phyloP scores from a whole-genome alignment of 1,139 yeast genomes.

The Hanseniaspora sp. region DNA sequence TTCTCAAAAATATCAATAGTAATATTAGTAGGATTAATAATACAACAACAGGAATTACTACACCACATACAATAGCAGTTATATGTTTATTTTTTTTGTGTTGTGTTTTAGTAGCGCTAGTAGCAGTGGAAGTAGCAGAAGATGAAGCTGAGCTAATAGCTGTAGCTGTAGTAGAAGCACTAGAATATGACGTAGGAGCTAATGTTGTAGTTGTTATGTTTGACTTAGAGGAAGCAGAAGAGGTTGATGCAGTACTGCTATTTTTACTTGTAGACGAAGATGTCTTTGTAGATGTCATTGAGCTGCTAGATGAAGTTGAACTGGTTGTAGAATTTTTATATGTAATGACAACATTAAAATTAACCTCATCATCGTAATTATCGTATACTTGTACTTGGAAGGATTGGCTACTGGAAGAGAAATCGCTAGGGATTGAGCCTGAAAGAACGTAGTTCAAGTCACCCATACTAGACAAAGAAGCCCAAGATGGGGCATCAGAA shows the following conservation, averaged over 20 bases:
- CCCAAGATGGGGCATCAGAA: slow-evolving; percentile 50
- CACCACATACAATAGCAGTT: slow-evolving; percentile 79
- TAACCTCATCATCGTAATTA: slow-evolving; percentile 51
- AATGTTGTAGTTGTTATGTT: slow-evolving; percentile 18
- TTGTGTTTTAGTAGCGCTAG: slow-evolving; percentile 22
- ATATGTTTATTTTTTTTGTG: slow-evolving; percentile 33
- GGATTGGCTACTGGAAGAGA: slow-evolving; percentile 32
- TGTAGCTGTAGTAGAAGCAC: slow-evolving; percentile 26
- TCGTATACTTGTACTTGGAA: slow-evolving; percentile 55
- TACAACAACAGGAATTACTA: slow-evolving; percentile 57
- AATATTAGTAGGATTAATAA: slow-evolving; percentile 41
- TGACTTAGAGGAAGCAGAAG: slow-evolving; percentile 18
- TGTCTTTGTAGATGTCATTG: slow-evolving; percentile 21
- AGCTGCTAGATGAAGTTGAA: slow-evolving; percentile 20
- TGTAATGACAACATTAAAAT: slow-evolving; percentile 39
- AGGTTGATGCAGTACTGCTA: slow-evolving; percentile 22
- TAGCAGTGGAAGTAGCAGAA: slow-evolving; percentile 22
- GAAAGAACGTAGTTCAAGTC: slow-evolving; percentile 36
- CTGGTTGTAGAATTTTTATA: slow-evolving; percentile 23
- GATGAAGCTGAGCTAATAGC: slow-evolving; percentile 26
- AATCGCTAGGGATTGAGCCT: slow-evolving; percentile 48
- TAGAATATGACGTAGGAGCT: slow-evolving; percentile 25
- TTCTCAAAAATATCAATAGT: slow-evolving; percentile 48
- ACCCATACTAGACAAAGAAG: slow-evolving; percentile 35
- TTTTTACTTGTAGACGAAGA: slow-evolving; percentile 22